A percentile compares a stretch with the other conserved stretches of the same genome.
phyloP scores from a whole-genome alignment of 495 filamentous ascomycete species.

The Talaromyces proteolyticus region DNA sequence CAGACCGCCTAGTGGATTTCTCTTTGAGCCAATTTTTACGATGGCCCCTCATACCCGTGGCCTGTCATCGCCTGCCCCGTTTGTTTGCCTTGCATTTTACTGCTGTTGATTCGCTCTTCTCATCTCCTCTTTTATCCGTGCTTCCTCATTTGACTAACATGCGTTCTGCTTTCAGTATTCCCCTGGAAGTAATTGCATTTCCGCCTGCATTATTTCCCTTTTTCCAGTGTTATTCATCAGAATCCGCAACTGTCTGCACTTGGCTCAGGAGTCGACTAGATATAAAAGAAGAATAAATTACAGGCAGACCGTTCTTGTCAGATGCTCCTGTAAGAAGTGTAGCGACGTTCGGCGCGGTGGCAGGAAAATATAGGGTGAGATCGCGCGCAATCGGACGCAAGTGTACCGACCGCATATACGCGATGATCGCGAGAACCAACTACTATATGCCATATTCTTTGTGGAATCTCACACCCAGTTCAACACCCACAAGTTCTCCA shows the following conservation, averaged over 20 bases:
- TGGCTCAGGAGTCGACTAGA: too few relatives aligned
- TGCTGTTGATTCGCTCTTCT: too few relatives aligned
- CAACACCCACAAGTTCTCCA: conserved; percentile 31
- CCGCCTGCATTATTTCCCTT: too few relatives aligned
- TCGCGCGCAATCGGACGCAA: not conserved
- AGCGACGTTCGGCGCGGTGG: not conserved
- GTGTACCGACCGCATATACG: conserved; percentile 4
- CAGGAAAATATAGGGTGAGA: not conserved
- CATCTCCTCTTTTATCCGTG: not conserved
- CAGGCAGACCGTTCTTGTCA: not conserved
- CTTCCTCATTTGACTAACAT: not conserved
- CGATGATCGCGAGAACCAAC: conserved; percentile 17
- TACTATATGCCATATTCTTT: conserved; percentile 9
- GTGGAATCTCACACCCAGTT: conserved; percentile 30
- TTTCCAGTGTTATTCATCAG: too few relatives aligned
- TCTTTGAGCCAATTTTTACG: not conserved
- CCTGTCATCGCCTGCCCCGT: not conserved
- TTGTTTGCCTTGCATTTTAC: not conserved
- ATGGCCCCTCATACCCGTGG: not conserved
- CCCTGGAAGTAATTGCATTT: too few relatives aligned
- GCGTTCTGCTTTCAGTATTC: not conserved
- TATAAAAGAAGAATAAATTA: not conserved
- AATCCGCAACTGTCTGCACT: too few relatives aligned
- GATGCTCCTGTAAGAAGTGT: not conserved
- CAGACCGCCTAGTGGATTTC: not conserved